A percentile compares a stretch with the other conserved stretches of the same genome.
These are phyloP conservation scores for Pleurotus cornucopiae DNA, from an alignment of 768 basidiomycete genomes.

Conservation along the genomic window DNA sequence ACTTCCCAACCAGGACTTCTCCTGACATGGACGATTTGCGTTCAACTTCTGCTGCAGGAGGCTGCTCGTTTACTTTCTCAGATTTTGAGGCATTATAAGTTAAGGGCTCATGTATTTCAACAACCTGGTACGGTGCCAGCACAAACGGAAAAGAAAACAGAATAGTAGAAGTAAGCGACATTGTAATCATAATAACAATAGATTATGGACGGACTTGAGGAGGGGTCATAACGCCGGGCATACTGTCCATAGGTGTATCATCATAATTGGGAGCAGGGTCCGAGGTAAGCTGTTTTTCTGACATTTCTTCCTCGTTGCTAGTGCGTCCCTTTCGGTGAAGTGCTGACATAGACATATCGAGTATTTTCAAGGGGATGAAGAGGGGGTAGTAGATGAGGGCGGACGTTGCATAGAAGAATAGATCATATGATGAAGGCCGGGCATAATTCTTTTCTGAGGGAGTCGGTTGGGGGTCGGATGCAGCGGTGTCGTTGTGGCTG, in stretches of 20 bases:
- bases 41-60: slow-evolving; percentile 10
- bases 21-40: neutral
- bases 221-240: slow-evolving; percentile 23
- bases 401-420: slow-evolving; percentile 46
- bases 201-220: slow-evolving; percentile 47
- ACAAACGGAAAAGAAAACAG: slow-evolving; percentile 23
- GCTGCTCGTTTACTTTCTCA: neutral
- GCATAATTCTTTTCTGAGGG: slow-evolving; percentile 22
- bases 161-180: slow-evolving; percentile 27
- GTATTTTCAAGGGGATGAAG: slow-evolving; percentile 40
- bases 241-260: slow-evolving; percentile 23
- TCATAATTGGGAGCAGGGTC: slow-evolving; percentile 1
- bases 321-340: slow-evolving; percentile 6
- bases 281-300: neutral
- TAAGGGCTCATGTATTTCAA: slow-evolving; percentile 24
- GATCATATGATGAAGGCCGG: slow-evolving; percentile 32
- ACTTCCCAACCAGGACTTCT: neutral
- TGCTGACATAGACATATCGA: slow-evolving; percentile 17
- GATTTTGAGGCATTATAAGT: slow-evolving; percentile 23
- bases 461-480: slow-evolving; percentile 13
- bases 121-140: slow-evolving; percentile 27
- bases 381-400: slow-evolving; percentile 47
- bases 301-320: slow-evolving; percentile 4
- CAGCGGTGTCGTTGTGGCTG: slow-evolving; percentile 12
- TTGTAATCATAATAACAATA: slow-evolving; percentile 24